phyloP scores from a whole-genome alignment of 164 flowering plant genomes.

The Piper betle region DNA sequence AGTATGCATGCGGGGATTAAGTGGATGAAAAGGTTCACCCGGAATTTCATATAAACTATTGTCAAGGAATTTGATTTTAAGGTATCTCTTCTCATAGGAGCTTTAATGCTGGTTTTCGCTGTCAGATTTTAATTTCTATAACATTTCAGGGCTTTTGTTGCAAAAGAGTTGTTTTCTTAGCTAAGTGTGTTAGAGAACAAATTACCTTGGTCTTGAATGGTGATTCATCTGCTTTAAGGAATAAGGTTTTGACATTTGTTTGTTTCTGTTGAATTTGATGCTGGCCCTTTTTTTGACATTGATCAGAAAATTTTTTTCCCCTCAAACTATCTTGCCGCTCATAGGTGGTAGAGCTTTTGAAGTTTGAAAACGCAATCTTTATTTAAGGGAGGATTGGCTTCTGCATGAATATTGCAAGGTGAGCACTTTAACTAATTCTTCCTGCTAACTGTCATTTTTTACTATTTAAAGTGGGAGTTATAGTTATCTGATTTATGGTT shows the following conservation, averaged over 20 bases:
- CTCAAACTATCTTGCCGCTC: background rate
- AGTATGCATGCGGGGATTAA: constrained; percentile 59
- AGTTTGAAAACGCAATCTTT: constrained; percentile 71
- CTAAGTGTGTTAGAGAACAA: constrained; percentile 27
- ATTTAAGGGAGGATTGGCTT: constrained; percentile 44
- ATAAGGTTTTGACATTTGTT: constrained; percentile 35
- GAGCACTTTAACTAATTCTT: background rate
- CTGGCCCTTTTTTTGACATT: no score
- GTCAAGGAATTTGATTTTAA: constrained; percentile 64
- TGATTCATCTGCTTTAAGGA: constrained; percentile 52
- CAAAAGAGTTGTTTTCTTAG: constrained; percentile 39
- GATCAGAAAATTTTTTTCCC: background rate
- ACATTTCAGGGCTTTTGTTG: constrained; percentile 56
- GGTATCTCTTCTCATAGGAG: constrained; percentile 13
- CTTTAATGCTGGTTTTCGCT: background rate
- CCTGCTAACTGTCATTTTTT: background rate
- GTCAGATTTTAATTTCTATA: background rate
- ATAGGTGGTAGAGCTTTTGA: constrained; percentile 60
- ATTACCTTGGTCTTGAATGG: constrained; percentile 45
- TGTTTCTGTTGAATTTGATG: no score
- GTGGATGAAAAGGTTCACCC: constrained; percentile 64
- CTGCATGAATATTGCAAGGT: constrained; percentile 61
- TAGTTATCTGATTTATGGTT: background rate
- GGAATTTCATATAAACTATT: constrained; percentile 53
- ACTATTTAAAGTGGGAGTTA: background rate